Conservation (phyloP, 805 yeast genomes). For the Cyberlindnera saturnus region DNA sequence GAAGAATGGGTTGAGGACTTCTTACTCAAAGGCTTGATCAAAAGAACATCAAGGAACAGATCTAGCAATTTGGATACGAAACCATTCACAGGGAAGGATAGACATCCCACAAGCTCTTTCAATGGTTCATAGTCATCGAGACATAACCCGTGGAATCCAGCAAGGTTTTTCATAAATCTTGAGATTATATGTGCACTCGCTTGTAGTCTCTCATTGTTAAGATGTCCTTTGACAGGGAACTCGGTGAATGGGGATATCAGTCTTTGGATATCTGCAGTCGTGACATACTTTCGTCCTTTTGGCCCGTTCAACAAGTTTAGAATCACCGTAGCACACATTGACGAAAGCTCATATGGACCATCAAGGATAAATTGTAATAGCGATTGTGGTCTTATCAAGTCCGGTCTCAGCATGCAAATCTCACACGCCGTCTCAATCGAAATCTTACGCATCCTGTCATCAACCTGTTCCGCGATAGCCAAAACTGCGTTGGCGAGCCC, state of each 20-base stretch:
- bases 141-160: constrained; percentile 67
- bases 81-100: constrained; percentile 50
- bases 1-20: constrained; percentile 7
- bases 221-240: constrained; percentile 40
- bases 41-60: constrained; percentile 60
- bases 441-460: constrained; percentile 43
- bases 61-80: constrained; percentile 64
- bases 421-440: constrained; percentile 53
- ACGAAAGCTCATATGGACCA: constrained; percentile 44
- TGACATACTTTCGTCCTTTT: constrained; percentile 41
- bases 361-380: constrained; percentile 44
- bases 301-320: constrained; percentile 54
- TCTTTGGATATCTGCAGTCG: constrained; percentile 56
- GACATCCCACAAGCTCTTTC: constrained; percentile 51
- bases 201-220: constrained; percentile 50
- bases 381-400: constrained; percentile 32
- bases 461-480: constrained; percentile 49
- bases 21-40: constrained; percentile 45
- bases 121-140: constrained; percentile 50
- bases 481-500: constrained; percentile 67
- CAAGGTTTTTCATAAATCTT: constrained; percentile 60
- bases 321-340: constrained; percentile 39
- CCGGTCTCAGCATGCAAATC: constrained; percentile 38
- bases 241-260: constrained; percentile 71
- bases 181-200: constrained; percentile 55